Evolutionary conservation across 352 stramenopile genomes (phyloP), one percentile per base, ranked within the genome.

Genomic region (Pythium rhizo-oryzae): DNA sequence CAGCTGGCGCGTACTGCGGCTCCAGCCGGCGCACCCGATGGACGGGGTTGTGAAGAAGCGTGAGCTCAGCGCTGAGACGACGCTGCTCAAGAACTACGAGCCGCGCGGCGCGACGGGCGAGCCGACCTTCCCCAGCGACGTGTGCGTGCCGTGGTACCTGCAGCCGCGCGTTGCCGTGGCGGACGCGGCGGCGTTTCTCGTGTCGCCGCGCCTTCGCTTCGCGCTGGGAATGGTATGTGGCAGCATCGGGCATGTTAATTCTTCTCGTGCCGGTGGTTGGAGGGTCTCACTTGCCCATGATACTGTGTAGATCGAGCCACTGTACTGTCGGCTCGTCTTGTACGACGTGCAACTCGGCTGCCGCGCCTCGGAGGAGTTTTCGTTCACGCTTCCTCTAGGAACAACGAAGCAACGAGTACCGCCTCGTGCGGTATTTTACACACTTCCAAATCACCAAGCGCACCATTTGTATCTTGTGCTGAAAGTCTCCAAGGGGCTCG

Each of bases 1-100:
- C 18, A 52, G 41, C n/a, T 75, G 68, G 68, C 55, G 57, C 18
- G 62, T 57, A 28, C 58, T 75, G 50, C 35, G 61, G 15, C 30
- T 74, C n/a, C 46, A 57, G 39, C 37, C 49, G 19, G 39, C 47
- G 16, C 44, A 59, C 28, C 19, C 51, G 23, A 33, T 52, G 23
- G 67, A 74, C 43, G 61, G 61, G 4, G 30, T 64, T 5, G 50
- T 65, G 16, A 69, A 69, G 41, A 62, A 59, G 37, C 66, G 65
- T 25, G 67, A 69, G 49, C 50, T 69, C 1, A 63, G 61, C 28
- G 57, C 58, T 69, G 73, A 85, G 6, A 58, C 76, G 2, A 80
- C 74, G 18, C 54, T 91, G 37, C 59, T 91, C 51, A 89, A 85
- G 64, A 86, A 79, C 61, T 93, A 93, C 44, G 82, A 93, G 47